Conservation (phyloP, 352 stramenopile genomes). For the Globisporangium acanthophoron region DNA sequence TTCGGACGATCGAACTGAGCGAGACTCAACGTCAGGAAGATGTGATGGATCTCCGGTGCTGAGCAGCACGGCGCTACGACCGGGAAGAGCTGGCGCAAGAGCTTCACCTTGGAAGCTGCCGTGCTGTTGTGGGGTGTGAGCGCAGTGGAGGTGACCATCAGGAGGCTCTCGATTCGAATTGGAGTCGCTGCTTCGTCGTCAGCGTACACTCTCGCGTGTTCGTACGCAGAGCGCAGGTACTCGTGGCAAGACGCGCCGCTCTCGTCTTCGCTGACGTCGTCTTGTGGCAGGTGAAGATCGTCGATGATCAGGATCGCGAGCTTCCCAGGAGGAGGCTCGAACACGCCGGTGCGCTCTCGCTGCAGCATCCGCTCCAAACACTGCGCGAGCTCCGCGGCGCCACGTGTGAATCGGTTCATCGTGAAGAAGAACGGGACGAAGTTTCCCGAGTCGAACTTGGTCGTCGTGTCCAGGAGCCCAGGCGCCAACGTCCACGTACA, state of each 20-base stretch:
- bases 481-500: constrained; percentile 11
- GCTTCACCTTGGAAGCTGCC: not conserved
- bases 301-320: constrained; percentile 45
- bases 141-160: constrained; percentile 27
- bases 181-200: constrained; percentile 10
- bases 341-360: constrained; percentile 39
- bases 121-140: not conserved
- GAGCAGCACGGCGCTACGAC: constrained; percentile 19
- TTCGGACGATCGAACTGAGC: constrained; percentile 9
- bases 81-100: constrained; percentile 26
- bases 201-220: constrained; percentile 23
- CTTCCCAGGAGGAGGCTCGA: constrained; percentile 50
- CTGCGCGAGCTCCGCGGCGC: constrained; percentile 19
- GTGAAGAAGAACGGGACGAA: constrained; percentile 46
- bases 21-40: constrained; percentile 21
- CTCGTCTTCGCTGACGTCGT: not conserved
- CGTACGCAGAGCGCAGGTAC: constrained; percentile 29
- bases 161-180: constrained; percentile 27
- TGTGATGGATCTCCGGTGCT: constrained; percentile 24
- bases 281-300: constrained; percentile 38
- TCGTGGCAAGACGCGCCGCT: constrained; percentile 18
- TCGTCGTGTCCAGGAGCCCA: constrained; percentile 9
- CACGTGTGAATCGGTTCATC: constrained; percentile 20
- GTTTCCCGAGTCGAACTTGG: constrained; percentile 28
- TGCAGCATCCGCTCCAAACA: constrained; percentile 53